Base-by-base conservation (phyloP, 352 stramenopile genomes). In the Phytopythium kandeliae region DNA sequence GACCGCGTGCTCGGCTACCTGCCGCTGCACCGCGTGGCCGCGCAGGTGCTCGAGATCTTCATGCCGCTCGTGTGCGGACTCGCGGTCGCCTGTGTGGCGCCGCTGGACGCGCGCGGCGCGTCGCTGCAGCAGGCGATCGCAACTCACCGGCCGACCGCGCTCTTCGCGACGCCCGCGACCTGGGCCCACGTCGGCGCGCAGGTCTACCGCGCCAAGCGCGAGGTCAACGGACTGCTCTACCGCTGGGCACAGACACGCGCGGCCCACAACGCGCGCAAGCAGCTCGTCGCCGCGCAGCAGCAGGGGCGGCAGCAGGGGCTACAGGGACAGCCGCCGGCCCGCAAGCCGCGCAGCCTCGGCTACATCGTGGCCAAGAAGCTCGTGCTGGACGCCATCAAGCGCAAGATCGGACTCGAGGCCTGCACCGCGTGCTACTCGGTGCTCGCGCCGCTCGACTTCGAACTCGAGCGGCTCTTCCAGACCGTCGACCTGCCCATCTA, bases 401-500 rank as follows among this genome's bases (percentile, higher is more conserved):
- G 85, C 55, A 81, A 79, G 43, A 69, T 93, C 28, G 82, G 82
- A 9, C 62, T 93, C 15, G 73, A 87, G 64, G 84, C 78, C 48
- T 90, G 78, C 47, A 67, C 69, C 10, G 65, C 74, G 19, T 94
- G 83, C 59, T 90, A 84, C 54, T 89, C 79, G 16, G 58, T 94
- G 36, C 60, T 92, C 19, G 78, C 83, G 34, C 77, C 79, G 35
- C 63, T 93, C 11, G 77, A 89, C 44, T 91, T 91, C 34, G 79
- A 90, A 55, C 76, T 89, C 5, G 77, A 88, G 47, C 76, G 76
- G 55, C 66, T 92, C 2, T 92, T 92, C 52, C 86, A 87, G 65
- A 91, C 75, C 1, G 84, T 92, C 31, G 82, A 90, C 57, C 76
- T 87, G 4, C 82, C 82, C 9, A 84, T 93, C 30, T 93, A 90